phyloP scores from a whole-genome alignment of 768 basidiomycete species.

The Auriculariales sp. region DNA sequence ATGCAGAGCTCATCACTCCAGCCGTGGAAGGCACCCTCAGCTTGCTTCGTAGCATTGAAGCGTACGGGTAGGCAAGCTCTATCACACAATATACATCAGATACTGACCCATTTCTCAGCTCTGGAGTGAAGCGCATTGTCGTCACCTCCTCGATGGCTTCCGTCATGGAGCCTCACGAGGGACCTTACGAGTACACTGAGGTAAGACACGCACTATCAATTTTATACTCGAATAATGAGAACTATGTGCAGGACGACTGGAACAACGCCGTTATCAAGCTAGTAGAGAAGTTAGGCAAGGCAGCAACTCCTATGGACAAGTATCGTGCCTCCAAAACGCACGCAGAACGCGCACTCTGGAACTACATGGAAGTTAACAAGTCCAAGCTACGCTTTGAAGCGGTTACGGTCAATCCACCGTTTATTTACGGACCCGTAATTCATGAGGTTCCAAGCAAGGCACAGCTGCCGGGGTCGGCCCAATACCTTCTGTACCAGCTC shows the following conservation, averaged over 20 bases:
- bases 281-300: slow-evolving; percentile 11
- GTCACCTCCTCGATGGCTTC: slow-evolving; percentile 22
- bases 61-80: slow-evolving; percentile 6
- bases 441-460: background rate
- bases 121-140: slow-evolving; percentile 17
- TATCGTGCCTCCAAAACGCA: slow-evolving; percentile 11
- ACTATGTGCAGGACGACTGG: slow-evolving; percentile 12
- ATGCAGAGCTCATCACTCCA: slow-evolving; percentile 17
- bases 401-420: slow-evolving; percentile 12
- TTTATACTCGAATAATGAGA: background rate
- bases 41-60: slow-evolving; percentile 11
- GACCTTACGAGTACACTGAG: slow-evolving; percentile 11
- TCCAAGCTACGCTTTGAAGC: slow-evolving; percentile 9
- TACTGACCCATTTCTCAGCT: slow-evolving; percentile 7
- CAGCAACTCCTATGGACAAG: slow-evolving; percentile 8
- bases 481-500: background rate
- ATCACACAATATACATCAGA: background rate
- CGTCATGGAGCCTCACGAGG: slow-evolving; percentile 11
- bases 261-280: slow-evolving; percentile 9
- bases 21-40: slow-evolving; percentile 21
- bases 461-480: background rate
- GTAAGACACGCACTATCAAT: background rate
- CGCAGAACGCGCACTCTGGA: slow-evolving; percentile 7
- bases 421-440: slow-evolving; percentile 3
- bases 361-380: slow-evolving; percentile 6